Base-by-base conservation (phyloP, 345 rosid genomes). In the Eutrema japonicum region DNA sequence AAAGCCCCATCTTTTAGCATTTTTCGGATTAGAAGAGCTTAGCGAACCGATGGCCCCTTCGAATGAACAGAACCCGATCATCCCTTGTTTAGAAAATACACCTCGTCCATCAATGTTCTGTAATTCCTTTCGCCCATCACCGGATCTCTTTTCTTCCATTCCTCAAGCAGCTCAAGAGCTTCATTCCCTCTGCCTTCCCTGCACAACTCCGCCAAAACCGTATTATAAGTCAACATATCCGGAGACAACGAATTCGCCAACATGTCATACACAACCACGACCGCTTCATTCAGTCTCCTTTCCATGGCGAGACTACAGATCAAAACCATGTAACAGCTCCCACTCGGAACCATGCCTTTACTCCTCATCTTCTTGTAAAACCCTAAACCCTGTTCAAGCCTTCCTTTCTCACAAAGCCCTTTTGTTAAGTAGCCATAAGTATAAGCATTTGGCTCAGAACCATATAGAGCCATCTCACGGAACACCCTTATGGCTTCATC, bases 361-460 rank as follows among this genome's bases (percentile, higher is more conserved):
- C 53, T 73, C 75, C 68, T 87, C 97, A 87, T 89, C 72, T 94
- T 97, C 79, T 83, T 82, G 51, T 82, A 94, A 81, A 91, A 84
- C 78, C 82, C 87, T 16, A 89, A 86, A 66, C 96, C 99, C 69
- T 86, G 85, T 8, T 43, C 80, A 10, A 82, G 69, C 68, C 82
- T 87, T 22, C 89, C 96, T 78, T 89, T 89, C 84, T 89, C 97
- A 66, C 96, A 91, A 79, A 87, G 75, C 52, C 97, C 98, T 51
- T 87, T 88, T 3, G 84, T 83, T 0, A 94, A 70, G 73, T 91
- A 91, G 60, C 92, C 76, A 80, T 85, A 94, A 0, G 91, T 82
- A 52, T 78, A 94, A 0, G 78, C 81, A 81, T 91, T 91, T 0
- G 97, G 89, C 66, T 85, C 88, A 26, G 92, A 88, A 7, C 96